phyloP scores from a whole-genome alignment of 495 filamentous ascomycete genomes.

The Clohesyomyces aquaticus region DNA sequence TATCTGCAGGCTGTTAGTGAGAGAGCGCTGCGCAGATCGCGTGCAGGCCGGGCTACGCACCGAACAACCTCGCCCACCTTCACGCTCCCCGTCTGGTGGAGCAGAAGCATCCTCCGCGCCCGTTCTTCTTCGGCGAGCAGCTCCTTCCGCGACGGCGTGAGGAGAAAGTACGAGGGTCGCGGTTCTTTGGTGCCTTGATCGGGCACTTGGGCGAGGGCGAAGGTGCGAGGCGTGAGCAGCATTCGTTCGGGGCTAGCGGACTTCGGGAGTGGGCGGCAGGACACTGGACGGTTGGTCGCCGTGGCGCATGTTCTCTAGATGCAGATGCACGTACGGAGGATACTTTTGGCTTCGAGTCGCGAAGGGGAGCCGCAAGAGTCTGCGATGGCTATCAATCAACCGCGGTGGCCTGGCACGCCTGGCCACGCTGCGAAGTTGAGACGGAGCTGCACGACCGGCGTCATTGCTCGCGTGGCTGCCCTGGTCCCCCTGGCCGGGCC shows the following conservation, averaged over 20 bases:
- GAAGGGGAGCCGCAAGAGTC: neutral
- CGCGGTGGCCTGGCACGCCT: no score
- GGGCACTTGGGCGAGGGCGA: conserved; percentile 37
- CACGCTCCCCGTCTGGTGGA: conserved; percentile 85
- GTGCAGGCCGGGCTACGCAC: conserved; percentile 51
- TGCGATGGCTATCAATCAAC: neutral
- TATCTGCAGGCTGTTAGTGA: conserved; percentile 57
- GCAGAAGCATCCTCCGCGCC: conserved; percentile 71
- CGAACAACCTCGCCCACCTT: conserved; percentile 90
- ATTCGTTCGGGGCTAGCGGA: conserved; percentile 38
- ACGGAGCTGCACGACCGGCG: conserved; percentile 3
- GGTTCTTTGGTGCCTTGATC: conserved; percentile 37
- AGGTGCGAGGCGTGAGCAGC: conserved; percentile 43
- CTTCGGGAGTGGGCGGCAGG: conserved; percentile 23
- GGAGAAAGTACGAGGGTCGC: conserved; percentile 33
- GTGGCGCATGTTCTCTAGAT: conserved; percentile 22
- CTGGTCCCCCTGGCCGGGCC: neutral
- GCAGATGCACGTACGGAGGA: neutral
- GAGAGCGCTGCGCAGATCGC: neutral
- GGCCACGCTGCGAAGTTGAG: neutral
- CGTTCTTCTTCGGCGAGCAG: conserved; percentile 31
- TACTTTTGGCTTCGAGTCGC: neutral
- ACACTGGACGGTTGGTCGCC: neutral
- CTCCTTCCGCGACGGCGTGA: conserved; percentile 38
- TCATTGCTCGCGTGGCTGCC: conserved; percentile 36